These are phyloP conservation scores for Remersonia thermophila DNA, from an alignment of 2,329 filamentous ascomycete genomes.

Conservation along the genomic window DNA sequence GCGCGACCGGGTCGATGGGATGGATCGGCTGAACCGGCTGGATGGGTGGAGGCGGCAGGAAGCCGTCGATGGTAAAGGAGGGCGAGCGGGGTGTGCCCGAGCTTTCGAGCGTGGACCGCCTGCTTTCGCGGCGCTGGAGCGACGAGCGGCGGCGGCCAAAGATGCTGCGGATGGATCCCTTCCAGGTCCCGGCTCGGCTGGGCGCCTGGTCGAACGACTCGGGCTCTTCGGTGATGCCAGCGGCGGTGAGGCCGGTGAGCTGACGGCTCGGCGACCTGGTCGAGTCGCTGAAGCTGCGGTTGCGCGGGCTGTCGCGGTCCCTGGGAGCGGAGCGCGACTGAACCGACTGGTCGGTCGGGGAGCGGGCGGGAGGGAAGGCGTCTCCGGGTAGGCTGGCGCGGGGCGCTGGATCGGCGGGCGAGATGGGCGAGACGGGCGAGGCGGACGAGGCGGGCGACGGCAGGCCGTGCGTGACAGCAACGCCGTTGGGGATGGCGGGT, in stretches of 20 bases:
- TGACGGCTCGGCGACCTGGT: constrained; percentile 14
- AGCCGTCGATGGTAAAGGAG: constrained; percentile 10
- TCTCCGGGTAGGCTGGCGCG: neutral
- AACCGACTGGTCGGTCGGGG: constrained; percentile 2
- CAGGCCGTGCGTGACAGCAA: constrained; percentile 13
- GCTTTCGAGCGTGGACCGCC: constrained; percentile 12
- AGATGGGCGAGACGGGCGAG: constrained; percentile 12
- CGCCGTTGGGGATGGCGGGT: constrained; percentile 8
- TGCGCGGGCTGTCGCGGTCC: constrained; percentile 13
- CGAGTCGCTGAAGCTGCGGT: constrained; percentile 16
- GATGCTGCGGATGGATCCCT: constrained; percentile 13
- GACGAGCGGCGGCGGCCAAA: constrained; percentile 12
- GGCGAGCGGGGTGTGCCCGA: constrained; percentile 14
- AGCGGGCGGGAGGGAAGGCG: constrained; percentile 2
- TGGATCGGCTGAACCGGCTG: constrained; percentile 1
- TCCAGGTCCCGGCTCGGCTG: constrained; percentile 10
- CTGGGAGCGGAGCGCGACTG: constrained; percentile 7
- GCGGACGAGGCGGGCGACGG: constrained; percentile 13
- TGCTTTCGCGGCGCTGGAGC: constrained; percentile 17
- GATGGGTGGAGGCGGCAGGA: constrained; percentile 2
- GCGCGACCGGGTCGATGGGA: constrained; percentile 2
- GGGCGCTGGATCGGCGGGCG: constrained; percentile 6
- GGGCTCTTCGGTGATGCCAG: constrained; percentile 18
- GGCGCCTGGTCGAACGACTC: constrained; percentile 13
- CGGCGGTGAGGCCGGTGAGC: constrained; percentile 11